Evolutionary conservation across 2,329 filamentous ascomycete genomes (phyloP), one percentile per base, ranked within the genome.

Genomic region (Claviceps maximensis): DNA sequence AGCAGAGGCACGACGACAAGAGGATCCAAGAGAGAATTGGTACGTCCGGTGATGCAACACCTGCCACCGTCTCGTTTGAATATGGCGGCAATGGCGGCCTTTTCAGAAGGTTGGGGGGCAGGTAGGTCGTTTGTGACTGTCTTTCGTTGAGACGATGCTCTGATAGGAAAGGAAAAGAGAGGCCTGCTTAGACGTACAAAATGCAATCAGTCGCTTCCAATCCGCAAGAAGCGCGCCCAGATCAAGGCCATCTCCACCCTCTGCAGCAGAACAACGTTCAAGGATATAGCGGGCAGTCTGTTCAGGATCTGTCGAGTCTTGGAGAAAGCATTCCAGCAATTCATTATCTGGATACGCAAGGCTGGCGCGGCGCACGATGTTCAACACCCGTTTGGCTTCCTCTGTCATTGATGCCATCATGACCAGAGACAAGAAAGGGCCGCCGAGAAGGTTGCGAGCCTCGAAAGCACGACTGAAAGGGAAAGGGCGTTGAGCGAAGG

Each of bases 271-370:
- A 49, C 53, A 57, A 48, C 45, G 55, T 44, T 47, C 36, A 21
- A 53, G 44, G 21, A 57, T 42, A 51, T 57, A 53, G 36, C 47
- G 42, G 21, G 55, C 55, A 25, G 55, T 48, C 12, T 57, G 51
- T 36, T 25, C 21, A 21, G 27, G 53, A n/a, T 55, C 51, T 41
- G 19, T 50, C 5, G 55, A 53, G 21, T 49, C 44, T 48, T 49
- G 21, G 17, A 57, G 42, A 25, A 55, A 52, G 33, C 21, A 50
- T 53, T 50, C 50, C 1, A 55, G 53, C 46, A 57, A 52, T 29
- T 51, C 13, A 5, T 40, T 31, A 29, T 52, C 53, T 52, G 55
- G 55, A 10, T 57, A 31, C n/a, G 45, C 41, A 29, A 55, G 48
- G 3, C 44, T 2, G n/a, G 40, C 7, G 31, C 48, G 23, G 7